These are phyloP conservation scores for Paramecium primaurelia DNA, from an alignment of 73 alveolate genomes.

Conservation along the genomic window DNA sequence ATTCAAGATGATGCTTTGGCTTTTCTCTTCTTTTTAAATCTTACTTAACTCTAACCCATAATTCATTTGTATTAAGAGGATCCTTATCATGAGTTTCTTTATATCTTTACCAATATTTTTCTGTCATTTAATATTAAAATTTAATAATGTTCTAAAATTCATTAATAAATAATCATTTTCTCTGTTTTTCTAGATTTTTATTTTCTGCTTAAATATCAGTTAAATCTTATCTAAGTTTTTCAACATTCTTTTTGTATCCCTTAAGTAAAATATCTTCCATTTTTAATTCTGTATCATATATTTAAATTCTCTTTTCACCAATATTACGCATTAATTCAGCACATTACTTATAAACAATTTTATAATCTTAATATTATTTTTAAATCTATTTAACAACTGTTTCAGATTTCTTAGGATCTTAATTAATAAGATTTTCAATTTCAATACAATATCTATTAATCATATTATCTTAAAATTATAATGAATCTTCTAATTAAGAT, in stretches of 20 bases:
- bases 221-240: neutral
- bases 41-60: conserved; percentile 59
- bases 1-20: conserved; percentile 61
- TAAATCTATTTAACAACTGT: neutral
- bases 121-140: conserved; percentile 25
- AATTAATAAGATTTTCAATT: conserved; percentile 15
- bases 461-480: neutral
- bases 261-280: neutral
- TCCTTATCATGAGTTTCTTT: conserved; percentile 41
- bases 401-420: conserved; percentile 19
- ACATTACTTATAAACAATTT: neutral
- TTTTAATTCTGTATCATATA: conserved; percentile 15
- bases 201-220: neutral
- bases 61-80: conserved; percentile 58
- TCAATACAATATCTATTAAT: conserved; percentile 3
- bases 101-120: conserved; percentile 60
- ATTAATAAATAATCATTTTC: neutral
- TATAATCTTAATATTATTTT: neutral
- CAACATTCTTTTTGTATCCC: conserved; percentile 39
- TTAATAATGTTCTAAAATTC: neutral
- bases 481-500: neutral
- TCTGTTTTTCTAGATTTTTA: neutral
- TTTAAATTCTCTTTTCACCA: conserved; percentile 11
- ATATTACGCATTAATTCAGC: neutral
- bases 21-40: conserved; percentile 47